These are phyloP conservation scores for Penicillium hordei DNA, from an alignment of 2,329 filamentous ascomycete genomes.

Conservation along the genomic window DNA sequence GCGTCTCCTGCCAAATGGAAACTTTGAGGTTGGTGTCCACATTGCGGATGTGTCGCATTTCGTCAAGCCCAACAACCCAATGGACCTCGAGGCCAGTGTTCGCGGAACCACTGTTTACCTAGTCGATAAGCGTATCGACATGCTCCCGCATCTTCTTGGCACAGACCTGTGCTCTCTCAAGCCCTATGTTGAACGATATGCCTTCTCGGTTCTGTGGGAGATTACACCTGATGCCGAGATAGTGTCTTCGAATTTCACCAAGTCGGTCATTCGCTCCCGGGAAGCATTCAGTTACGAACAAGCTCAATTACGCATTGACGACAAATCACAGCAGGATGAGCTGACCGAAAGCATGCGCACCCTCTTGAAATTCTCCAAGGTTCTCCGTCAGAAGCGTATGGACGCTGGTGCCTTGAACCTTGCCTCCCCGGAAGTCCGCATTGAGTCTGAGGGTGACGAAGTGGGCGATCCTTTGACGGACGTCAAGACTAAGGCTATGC, in stretches of 20 bases:
- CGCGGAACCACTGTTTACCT: conserved; percentile 96
- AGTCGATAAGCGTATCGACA: conserved; percentile 98
- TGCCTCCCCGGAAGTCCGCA: conserved; percentile 95
- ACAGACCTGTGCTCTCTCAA: conserved; percentile 96
- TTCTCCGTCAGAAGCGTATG: conserved; percentile 92
- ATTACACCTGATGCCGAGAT: conserved; percentile 82
- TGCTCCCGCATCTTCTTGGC: conserved; percentile 94
- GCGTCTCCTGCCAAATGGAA: conserved; percentile 79
- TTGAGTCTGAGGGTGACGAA: conserved; percentile 92
- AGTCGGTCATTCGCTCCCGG: conserved; percentile 94
- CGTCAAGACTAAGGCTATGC: conserved; percentile 88
- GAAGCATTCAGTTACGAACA: conserved; percentile 98
- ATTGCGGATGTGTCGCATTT: conserved; percentile 99
- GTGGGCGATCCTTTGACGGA: conserved; percentile 88
- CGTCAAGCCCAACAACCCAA: conserved; percentile 92
- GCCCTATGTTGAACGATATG: conserved; percentile 92
- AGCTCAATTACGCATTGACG: conserved; percentile 91
- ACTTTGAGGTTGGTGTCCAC: conserved; percentile 94
- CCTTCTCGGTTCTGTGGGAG: conserved; percentile 87
- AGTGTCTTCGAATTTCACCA: conserved; percentile 83
- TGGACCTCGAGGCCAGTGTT: conserved; percentile 93
- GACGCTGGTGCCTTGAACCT: conserved; percentile 92
- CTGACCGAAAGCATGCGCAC: conserved; percentile 86
- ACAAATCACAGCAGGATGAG: conserved; percentile 80
- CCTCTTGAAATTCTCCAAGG: conserved; percentile 84